phyloP scores from a whole-genome alignment of 495 filamentous ascomycete genomes.

The Aspergillus cavernicola region DNA sequence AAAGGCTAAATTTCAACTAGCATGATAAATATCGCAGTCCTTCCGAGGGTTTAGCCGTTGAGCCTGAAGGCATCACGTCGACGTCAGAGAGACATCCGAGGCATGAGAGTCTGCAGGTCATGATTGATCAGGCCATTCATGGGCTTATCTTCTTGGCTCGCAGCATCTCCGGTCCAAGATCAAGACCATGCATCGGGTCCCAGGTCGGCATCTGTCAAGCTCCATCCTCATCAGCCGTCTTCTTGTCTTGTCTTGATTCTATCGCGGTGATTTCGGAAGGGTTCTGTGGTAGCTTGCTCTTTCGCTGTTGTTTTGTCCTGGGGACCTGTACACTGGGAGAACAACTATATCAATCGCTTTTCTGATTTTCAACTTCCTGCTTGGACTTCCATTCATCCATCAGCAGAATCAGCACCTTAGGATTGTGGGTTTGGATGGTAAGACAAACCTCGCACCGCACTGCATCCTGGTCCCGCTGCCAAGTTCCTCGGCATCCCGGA shows the following conservation, averaged over 20 bases:
- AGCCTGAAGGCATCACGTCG: background rate
- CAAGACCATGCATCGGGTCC: background rate
- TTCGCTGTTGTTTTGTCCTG: too few species aligned
- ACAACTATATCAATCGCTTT: too few species aligned
- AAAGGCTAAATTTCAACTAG: constrained; percentile 1
- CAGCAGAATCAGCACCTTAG: too few species aligned
- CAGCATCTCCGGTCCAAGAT: constrained; percentile 13
- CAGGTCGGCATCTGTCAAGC: constrained; percentile 1
- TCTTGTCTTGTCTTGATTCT: background rate
- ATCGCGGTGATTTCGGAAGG: too few species aligned
- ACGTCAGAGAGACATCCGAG: constrained; percentile 7
- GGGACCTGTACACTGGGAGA: too few species aligned
- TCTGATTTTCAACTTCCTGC: too few species aligned
- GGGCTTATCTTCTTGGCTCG: constrained; percentile 2
- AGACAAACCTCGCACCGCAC: too few species aligned
- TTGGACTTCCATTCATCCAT: too few species aligned
- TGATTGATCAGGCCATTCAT: constrained; percentile 7
- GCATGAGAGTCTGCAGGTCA: too few species aligned
- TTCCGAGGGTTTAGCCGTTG: background rate
- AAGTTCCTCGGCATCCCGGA: constrained; percentile 10
- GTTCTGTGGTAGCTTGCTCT: too few species aligned
- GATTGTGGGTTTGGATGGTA: too few species aligned
- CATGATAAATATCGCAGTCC: background rate
- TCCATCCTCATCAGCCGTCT: background rate
- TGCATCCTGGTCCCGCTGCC: too few species aligned